These are phyloP conservation scores for Phaeoacremonium minimum DNA, from an alignment of 2,329 filamentous ascomycete species.

Conservation along the genomic window DNA sequence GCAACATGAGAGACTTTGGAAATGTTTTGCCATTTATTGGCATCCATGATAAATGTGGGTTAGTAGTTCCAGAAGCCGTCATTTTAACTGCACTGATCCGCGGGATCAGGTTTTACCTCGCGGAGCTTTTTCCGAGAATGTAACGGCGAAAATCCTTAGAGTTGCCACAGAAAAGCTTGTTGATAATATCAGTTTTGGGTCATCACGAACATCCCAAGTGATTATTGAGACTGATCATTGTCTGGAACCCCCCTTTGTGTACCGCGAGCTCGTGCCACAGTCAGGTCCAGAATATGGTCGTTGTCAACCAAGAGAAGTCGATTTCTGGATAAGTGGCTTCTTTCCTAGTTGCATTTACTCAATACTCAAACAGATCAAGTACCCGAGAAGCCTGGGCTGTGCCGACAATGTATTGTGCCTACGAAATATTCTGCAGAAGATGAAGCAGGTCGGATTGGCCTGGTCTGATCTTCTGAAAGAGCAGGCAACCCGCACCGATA, in stretches of 20 bases:
- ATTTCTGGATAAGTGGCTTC: conserved; percentile 32
- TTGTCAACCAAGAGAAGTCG: conserved; percentile 12
- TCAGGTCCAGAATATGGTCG: conserved; percentile 8
- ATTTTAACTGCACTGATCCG: too few relatives aligned
- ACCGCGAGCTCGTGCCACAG: conserved; percentile 17
- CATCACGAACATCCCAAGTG: too few relatives aligned
- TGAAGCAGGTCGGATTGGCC: conserved; percentile 15
- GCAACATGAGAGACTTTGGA: too few relatives aligned
- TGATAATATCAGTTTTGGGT: conserved; percentile 10
- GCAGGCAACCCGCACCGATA: conserved; percentile 36
- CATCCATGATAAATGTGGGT: too few relatives aligned
- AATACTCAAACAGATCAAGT: conserved; percentile 26
- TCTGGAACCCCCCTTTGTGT: conserved; percentile 11
- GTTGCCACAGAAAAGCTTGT: conserved; percentile 9
- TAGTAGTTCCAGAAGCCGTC: too few relatives aligned
- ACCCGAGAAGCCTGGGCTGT: conserved; percentile 14
- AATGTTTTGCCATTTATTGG: too few relatives aligned
- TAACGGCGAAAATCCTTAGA: conserved; percentile 15
- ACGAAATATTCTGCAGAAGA: conserved; percentile 16
- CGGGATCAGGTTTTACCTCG: too few relatives aligned
- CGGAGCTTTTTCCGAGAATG: conserved; percentile 14
- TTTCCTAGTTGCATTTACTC: conserved; percentile 30
- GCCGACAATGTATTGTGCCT: conserved; percentile 6
- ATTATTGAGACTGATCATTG: too few relatives aligned
- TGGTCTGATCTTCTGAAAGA: conserved; percentile 31